A percentile compares a stretch with the other conserved stretches of the same genome.
Conservation (phyloP, 768 basidiomycete genomes). For the Tricholomella constricta region DNA sequence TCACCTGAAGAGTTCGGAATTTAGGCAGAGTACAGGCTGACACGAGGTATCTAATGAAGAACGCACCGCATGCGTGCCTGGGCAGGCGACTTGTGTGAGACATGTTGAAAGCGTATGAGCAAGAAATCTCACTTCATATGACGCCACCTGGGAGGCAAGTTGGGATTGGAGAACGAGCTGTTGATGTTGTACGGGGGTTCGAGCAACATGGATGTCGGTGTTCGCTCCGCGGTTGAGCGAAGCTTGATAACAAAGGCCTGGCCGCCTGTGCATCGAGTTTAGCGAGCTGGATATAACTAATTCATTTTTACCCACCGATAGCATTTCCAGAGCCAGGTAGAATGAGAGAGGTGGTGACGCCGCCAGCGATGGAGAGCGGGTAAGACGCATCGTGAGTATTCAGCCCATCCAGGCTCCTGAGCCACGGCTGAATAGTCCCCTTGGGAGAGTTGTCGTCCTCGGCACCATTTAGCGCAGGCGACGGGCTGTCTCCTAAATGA, state of each 20-base stretch:
- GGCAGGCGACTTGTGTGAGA: conserved; percentile 1
- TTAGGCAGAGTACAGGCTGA: not conserved
- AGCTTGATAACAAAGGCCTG: conserved; percentile 82
- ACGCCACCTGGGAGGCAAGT: conserved; percentile 60
- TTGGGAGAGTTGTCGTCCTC: conserved; percentile 58
- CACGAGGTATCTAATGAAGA: not conserved
- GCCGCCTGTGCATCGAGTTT: conserved; percentile 51
- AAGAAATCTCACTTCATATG: conserved; percentile 65
- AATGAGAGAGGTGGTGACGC: conserved; percentile 75
- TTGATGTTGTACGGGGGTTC: conserved; percentile 73
- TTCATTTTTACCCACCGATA: conserved; percentile 44
- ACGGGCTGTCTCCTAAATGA: conserved; percentile 58
- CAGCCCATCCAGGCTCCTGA: conserved; percentile 75
- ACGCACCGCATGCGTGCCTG: conserved; percentile 61
- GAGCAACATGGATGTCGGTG: conserved; percentile 71
- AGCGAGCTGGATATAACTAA: not conserved
- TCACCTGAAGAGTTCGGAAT: conserved; percentile 40
- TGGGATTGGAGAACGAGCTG: conserved; percentile 43
- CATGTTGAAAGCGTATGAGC: not conserved
- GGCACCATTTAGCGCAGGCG: conserved; percentile 54
- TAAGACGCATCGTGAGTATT: conserved; percentile 83
- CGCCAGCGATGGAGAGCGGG: conserved; percentile 70
- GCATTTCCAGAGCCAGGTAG: conserved; percentile 74
- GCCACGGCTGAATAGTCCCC: conserved; percentile 54
- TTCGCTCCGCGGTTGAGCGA: conserved; percentile 68